Evolutionary conservation across 1,284 basidiomycete species (phyloP), one percentile per base, ranked within the genome.

Genomic region (Moesziomyces aphidis): DNA sequence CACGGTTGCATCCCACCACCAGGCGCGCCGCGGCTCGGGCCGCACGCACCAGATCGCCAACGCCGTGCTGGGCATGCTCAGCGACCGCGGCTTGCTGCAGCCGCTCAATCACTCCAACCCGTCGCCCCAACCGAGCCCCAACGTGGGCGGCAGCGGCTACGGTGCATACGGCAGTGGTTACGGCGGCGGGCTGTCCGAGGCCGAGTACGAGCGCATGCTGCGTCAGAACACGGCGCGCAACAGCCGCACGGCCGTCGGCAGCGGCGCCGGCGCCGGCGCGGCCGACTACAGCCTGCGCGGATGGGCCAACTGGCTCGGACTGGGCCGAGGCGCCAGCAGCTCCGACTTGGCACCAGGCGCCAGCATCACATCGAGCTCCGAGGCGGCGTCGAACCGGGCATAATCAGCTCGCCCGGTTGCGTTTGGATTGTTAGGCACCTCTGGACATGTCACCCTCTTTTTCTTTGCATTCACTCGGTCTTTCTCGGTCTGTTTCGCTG

Each of bases 11-110:
- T 49, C 60, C 7, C 46, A 67, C 26, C 72, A 74, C 36, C 66
- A 74, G 45, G 77, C 77, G 4, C 61, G 76, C 3, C 61, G 78
- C 8, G 65, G 66, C 2, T 72, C 71, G 7, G 76, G 78, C 10
- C 46, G 77, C 4, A 79, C 69, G 22, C 75, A 78, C 49, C 53
- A 65, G 42, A 42, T 81, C 13, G 79, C 77, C 54, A 81, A 76
- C 26, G 73, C 77, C 3, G 71, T 81, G n/a, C 52, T 79, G 8
- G 76, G 77, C n/a, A 78, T 72, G 64, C 49, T 81, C 31, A 66
- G 71, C 28, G 79, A 80, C 13, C 61, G 78, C 8, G 78, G 78
- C 2, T 49, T 80, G 10, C 46, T 80, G 26, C 71, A 72, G 47
- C 72, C 78, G 0, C 52, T 79, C 36, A 68, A 64, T 44, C 71